A percentile compares a stretch with the other conserved stretches of the same genome.
phyloP scores from a whole-genome alignment of 371 early-diverging fungal genomes.

The Lichtheimia corymbifera region DNA sequence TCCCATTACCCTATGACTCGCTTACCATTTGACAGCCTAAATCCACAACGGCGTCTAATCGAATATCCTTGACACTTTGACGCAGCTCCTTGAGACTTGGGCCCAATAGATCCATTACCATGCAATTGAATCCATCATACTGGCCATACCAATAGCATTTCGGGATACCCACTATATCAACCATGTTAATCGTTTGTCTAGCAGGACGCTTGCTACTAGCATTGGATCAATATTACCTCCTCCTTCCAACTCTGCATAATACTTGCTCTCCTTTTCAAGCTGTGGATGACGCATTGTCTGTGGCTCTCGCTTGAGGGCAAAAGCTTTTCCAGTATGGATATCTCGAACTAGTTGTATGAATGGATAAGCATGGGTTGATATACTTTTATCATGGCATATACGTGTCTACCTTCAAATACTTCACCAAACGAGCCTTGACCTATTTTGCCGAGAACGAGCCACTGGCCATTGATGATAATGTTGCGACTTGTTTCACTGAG shows the following conservation, averaged over 20 bases:
- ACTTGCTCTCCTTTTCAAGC: constrained; percentile 48
- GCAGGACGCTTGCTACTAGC: too few species aligned
- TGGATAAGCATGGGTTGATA: background rate
- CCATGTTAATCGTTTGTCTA: background rate
- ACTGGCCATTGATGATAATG: constrained; percentile 56
- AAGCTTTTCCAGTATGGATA: constrained; percentile 41
- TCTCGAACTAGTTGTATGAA: constrained; percentile 38
- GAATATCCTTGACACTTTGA: constrained; percentile 42
- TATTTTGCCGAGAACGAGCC: constrained; percentile 59
- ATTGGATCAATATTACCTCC: constrained; percentile 43
- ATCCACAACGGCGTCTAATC: constrained; percentile 52
- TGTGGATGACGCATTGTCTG: constrained; percentile 46
- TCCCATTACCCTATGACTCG: background rate
- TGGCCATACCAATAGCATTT: constrained; percentile 90
- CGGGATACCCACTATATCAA: constrained; percentile 73
- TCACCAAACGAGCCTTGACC: constrained; percentile 71
- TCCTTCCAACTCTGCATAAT: constrained; percentile 51
- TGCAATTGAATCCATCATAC: constrained; percentile 87
- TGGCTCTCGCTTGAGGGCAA: constrained; percentile 60
- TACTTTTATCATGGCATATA: background rate
- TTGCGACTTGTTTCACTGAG: constrained; percentile 37
- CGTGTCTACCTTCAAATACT: constrained; percentile 57
- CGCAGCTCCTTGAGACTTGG: constrained; percentile 90
- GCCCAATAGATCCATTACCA: constrained; percentile 97
- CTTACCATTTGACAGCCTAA: constrained; percentile 62